These are phyloP conservation scores for Viridothelium virens DNA, from an alignment of 495 filamentous ascomycete species.

Conservation along the genomic window DNA sequence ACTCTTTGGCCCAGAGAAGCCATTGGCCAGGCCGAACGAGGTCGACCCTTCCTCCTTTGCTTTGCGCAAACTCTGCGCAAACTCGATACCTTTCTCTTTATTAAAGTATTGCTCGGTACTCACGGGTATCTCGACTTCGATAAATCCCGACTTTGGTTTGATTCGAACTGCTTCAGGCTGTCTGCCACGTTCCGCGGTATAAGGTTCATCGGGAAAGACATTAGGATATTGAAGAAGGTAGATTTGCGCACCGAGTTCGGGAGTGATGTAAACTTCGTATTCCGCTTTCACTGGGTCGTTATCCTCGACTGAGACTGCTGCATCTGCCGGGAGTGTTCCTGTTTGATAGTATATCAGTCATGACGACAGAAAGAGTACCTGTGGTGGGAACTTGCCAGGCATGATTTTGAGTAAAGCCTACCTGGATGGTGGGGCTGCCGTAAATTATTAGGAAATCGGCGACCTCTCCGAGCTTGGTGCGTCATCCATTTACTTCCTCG, in stretches of 20 bases:
- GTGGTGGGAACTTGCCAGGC: not conserved
- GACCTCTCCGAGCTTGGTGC: slow-evolving; percentile 1
- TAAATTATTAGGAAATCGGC: not conserved
- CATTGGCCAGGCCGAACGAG: slow-evolving; percentile 50
- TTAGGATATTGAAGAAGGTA: slow-evolving; percentile 69
- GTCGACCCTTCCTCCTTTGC: slow-evolving; percentile 52
- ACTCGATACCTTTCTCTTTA: slow-evolving; percentile 53
- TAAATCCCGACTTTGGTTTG: slow-evolving; percentile 58
- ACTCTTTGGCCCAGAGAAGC: slow-evolving; percentile 36
- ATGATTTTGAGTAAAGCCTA: not conserved
- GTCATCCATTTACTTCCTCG: not conserved
- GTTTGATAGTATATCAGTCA: not conserved
- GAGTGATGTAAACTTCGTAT: slow-evolving; percentile 55
- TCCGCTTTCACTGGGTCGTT: slow-evolving; percentile 51
- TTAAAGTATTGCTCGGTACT: slow-evolving; percentile 57
- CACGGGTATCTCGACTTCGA: slow-evolving; percentile 70
- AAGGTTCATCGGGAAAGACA: slow-evolving; percentile 44
- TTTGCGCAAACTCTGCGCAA: slow-evolving; percentile 58
- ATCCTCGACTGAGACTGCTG: slow-evolving; percentile 29
- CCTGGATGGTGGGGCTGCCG: not conserved
- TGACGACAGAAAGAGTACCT: not conserved
- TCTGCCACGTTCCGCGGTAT: slow-evolving; percentile 45
- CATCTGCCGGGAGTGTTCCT: not conserved
- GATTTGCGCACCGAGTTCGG: slow-evolving; percentile 33
- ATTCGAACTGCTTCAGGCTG: slow-evolving; percentile 56